Evolutionary conservation across 345 rosid genomes (phyloP).

Genomic region (Gossypium turneri): DNA sequence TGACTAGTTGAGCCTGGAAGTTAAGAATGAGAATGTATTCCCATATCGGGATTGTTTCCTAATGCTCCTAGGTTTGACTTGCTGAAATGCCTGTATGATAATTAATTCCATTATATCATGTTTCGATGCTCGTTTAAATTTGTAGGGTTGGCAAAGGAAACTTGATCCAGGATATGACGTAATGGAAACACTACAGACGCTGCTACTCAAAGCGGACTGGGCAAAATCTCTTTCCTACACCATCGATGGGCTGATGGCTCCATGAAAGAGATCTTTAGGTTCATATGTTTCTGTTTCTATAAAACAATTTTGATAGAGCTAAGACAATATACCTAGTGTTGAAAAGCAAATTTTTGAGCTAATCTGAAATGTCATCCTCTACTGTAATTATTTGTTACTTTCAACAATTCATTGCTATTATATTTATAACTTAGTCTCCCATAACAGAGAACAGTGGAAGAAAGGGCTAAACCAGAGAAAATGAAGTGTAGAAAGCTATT

Average conservation of each 20-base stretch:
- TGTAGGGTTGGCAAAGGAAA: constrained; percentile 95
- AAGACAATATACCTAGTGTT: constrained; percentile 24
- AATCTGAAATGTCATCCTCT: constrained; percentile 18
- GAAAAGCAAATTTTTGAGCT: constrained; percentile 19
- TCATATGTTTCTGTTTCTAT: constrained; percentile 15
- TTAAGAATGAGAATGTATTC: not conserved
- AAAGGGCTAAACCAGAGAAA: too few species aligned
- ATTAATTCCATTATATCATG: not conserved
- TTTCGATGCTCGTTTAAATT: not conserved
- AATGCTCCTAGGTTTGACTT: not conserved
- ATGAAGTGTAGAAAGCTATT: not conserved
- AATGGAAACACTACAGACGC: constrained; percentile 71
- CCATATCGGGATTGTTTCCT: not conserved
- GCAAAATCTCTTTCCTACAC: constrained; percentile 88
- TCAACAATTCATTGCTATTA: not conserved
- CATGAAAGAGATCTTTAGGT: constrained; percentile 26
- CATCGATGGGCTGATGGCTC: constrained; percentile 96
- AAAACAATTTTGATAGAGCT: constrained; percentile 34
- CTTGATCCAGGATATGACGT: constrained; percentile 86
- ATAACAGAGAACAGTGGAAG: not conserved
- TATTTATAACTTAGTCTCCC: not conserved
- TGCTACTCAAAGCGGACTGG: constrained; percentile 86
- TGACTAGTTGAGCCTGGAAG: not conserved
- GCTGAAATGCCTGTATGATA: not conserved
- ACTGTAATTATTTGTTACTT: constrained; percentile 18